A percentile compares a stretch with the other conserved stretches of the same genome.
Evolutionary conservation across 495 filamentous ascomycete species (phyloP).

Genomic region (Thermochaetoides thermophila): DNA sequence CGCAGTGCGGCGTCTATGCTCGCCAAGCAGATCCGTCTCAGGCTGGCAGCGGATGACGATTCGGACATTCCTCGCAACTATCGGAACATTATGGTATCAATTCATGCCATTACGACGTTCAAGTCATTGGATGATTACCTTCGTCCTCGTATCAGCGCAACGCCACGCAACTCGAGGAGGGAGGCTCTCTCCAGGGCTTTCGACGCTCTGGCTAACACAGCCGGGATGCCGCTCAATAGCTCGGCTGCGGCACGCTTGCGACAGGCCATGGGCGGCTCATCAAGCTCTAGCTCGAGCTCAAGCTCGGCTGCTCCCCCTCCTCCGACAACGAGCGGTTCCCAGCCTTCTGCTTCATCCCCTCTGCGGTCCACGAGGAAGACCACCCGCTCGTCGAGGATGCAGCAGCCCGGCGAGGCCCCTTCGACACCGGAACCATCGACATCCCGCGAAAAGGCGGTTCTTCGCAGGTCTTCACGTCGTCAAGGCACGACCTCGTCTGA

Average conservation of each 20-base stretch:
- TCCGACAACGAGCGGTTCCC: conserved; percentile 17
- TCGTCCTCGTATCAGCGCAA: conserved; percentile 70
- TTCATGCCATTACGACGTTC: conserved; percentile 96
- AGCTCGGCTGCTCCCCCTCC: conserved; percentile 8
- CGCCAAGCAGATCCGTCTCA: conserved; percentile 84
- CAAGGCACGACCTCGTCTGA: conserved; percentile 32
- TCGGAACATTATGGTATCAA: conserved; percentile 90
- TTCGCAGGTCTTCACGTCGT: conserved; percentile 41
- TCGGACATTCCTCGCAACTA: conserved; percentile 75
- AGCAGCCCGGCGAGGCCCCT: conserved; percentile 19
- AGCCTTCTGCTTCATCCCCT: conserved; percentile 25
- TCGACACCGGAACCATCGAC: conserved; percentile 23
- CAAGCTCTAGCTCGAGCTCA: conserved; percentile 14
- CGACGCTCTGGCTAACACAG: conserved; percentile 68
- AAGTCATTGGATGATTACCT: conserved; percentile 95
- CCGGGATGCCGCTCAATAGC: conserved; percentile 28
- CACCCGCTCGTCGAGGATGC: no score
- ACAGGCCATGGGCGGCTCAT: conserved; percentile 28
- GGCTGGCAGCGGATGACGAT: conserved; percentile 78
- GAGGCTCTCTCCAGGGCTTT: conserved; percentile 54
- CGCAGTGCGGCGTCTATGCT: conserved; percentile 91
- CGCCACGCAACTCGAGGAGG: conserved; percentile 46
- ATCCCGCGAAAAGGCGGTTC: conserved; percentile 33
- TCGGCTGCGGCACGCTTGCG: conserved; percentile 29
- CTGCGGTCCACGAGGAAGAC: conserved; percentile 35